Evolutionary conservation across 495 filamentous ascomycete genomes (phyloP), one percentile per base, ranked within the genome.

Genomic region (Xylaria curta): DNA sequence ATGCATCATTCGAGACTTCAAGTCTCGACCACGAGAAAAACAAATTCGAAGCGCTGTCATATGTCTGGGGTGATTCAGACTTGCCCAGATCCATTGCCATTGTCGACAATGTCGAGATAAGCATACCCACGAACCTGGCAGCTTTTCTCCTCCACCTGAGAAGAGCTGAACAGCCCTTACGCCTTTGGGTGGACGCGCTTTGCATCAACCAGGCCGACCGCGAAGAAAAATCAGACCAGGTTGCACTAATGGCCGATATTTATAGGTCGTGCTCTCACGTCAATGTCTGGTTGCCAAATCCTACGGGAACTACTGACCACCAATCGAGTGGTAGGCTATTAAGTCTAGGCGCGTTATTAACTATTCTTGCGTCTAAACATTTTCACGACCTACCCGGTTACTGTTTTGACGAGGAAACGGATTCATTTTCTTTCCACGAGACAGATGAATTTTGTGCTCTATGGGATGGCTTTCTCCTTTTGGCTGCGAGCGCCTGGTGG

Each of bases 181-280:
- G 58, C 28, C 17, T 60, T 36, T 54, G 72, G 72, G 54, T 74
- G 36, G 75, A 76, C 58, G 69, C 72, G 21, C 47, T 76, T n/a
- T 76, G 75, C 73, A 77, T 77, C 73, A 72, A 77, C 70, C 75
- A 77, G 59, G 65, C 60, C 46, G 51, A 73, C 59, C 19, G 38
- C 26, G n/a, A 33, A 31, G 75, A 77, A 63, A 67, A 69, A 33
- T 28, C 42, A 33, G 31, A 44, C 44, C 76, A 78, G 54, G 66
- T 76, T 10, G 36, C 62, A n/a, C 66, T 72, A 40, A 76, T 76
- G 76, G 56, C 66, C 31, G 44, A 65, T 40, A 74, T 78, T 26
- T 78, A 76, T 69, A 60, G 44, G 56, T 62, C 60, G 51, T 71
- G 74, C 12, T 15, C n/a, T 26, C 47, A 36, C 10, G 67, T 74